phyloP scores from a whole-genome alignment of 2,329 filamentous ascomycete species.

The Verticillium nubilum region DNA sequence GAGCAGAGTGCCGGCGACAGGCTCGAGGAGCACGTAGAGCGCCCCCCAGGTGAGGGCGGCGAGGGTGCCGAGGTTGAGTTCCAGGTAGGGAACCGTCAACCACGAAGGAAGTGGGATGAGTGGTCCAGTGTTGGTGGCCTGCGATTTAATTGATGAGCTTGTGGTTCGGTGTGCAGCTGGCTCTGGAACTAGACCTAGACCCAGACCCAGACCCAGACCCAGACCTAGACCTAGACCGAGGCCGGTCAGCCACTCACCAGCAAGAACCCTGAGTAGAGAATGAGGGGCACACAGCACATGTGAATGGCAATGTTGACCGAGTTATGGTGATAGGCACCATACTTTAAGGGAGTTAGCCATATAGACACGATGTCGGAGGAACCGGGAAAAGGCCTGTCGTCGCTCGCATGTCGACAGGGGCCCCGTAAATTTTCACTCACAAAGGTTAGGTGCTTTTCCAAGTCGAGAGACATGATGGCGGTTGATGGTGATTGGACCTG shows the following conservation, averaged over 20 bases:
- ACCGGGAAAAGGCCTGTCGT: background rate
- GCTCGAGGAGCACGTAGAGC: conserved; percentile 88
- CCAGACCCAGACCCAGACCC: background rate
- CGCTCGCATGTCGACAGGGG: background rate
- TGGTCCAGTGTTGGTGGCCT: conserved; percentile 59
- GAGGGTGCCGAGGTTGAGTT: conserved; percentile 62
- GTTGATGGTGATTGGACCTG: conserved; percentile 2
- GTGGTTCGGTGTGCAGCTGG: background rate
- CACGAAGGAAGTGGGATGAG: conserved; percentile 61
- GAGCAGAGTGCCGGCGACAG: conserved; percentile 77
- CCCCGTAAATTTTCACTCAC: conserved; percentile 43
- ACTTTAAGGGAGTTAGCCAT: conserved; percentile 43
- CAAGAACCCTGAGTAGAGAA: conserved; percentile 65
- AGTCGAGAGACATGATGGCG: conserved; percentile 59
- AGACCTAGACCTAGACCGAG: background rate
- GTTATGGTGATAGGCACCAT: conserved; percentile 80
- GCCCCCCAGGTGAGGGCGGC: conserved; percentile 63
- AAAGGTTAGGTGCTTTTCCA: conserved; percentile 78
- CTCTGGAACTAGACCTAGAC: background rate
- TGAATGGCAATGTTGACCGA: conserved; percentile 73
- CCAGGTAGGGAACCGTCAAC: conserved; percentile 62
- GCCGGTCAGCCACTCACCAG: conserved; percentile 50
- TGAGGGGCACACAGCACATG: conserved; percentile 71
- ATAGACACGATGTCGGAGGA: background rate
- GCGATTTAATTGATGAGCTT: conserved; percentile 10